Evolutionary conservation across 352 stramenopile species (phyloP).

Genomic region (Pythium myriotylum): DNA sequence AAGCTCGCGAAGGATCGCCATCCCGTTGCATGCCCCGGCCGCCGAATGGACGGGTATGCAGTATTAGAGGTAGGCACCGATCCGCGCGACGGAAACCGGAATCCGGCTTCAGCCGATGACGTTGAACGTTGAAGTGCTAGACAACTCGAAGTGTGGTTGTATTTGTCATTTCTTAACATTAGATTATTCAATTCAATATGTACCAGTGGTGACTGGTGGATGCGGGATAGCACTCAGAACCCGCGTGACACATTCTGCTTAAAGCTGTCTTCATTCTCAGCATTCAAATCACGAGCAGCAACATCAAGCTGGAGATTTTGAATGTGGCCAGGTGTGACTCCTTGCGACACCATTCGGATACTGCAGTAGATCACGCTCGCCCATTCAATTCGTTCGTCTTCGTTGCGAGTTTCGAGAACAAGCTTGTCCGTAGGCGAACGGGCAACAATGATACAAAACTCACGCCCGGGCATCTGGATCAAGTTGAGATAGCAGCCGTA

Average conservation of each 20-base stretch:
- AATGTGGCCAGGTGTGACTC: conserved; percentile 82
- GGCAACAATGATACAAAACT: conserved; percentile 82
- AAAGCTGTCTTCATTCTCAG: conserved; percentile 25
- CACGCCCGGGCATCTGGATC: conserved; percentile 65
- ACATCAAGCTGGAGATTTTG: conserved; percentile 73
- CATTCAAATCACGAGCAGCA: conserved; percentile 3
- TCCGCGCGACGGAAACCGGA: too few relatives aligned
- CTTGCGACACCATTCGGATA: conserved; percentile 87
- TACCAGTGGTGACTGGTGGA: conserved; percentile 15
- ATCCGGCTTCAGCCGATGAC: too few relatives aligned
- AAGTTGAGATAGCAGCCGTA: conserved; percentile 87
- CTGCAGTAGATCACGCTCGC: conserved; percentile 87
- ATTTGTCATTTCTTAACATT: not conserved
- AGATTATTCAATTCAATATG: not conserved
- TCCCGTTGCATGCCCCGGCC: not conserved
- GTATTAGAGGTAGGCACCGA: conserved; percentile 6
- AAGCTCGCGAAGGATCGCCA: conserved; percentile 24
- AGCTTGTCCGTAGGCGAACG: conserved; percentile 86
- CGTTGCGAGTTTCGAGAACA: conserved; percentile 64
- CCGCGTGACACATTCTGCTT: conserved; percentile 11
- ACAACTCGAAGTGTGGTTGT: too few relatives aligned
- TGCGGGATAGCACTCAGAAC: not conserved
- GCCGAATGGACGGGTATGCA: not conserved
- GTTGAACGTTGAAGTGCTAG: too few relatives aligned
- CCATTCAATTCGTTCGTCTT: conserved; percentile 87